phyloP scores from a whole-genome alignment of 805 yeast species.

The Suhomyces prunicola region DNA sequence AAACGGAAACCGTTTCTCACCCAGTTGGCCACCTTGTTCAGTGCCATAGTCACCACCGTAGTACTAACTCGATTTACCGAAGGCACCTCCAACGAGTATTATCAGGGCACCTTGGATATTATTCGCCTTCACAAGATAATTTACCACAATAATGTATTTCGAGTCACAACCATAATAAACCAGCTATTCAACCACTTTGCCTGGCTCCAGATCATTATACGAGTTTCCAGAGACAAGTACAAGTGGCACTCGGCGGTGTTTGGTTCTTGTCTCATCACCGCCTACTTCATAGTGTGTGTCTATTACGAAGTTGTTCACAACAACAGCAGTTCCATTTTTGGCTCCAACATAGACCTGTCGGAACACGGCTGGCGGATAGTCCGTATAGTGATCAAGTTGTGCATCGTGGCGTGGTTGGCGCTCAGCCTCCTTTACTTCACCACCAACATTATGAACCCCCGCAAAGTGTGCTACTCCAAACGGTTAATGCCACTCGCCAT shows the following conservation, averaged over 20 bases:
- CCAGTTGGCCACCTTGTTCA: slow-evolving; percentile 54
- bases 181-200: slow-evolving; percentile 49
- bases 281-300: slow-evolving; percentile 16
- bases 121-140: slow-evolving; percentile 36
- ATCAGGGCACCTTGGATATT: slow-evolving; percentile 51
- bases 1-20: slow-evolving; percentile 58
- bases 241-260: slow-evolving; percentile 25
- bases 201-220: slow-evolving; percentile 49
- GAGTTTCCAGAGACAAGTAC: slow-evolving; percentile 19
- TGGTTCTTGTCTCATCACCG: slow-evolving; percentile 12
- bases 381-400: slow-evolving; percentile 26
- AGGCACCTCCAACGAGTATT: slow-evolving; percentile 50
- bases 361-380: slow-evolving; percentile 21
- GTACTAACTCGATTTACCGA: slow-evolving; percentile 45
- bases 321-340: slow-evolving; percentile 7
- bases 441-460: slow-evolving; percentile 29
- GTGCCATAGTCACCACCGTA: slow-evolving; percentile 53
- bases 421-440: slow-evolving; percentile 38
- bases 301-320: slow-evolving; percentile 11
- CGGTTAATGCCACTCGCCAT: slow-evolving; percentile 48
- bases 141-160: slow-evolving; percentile 33
- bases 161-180: slow-evolving; percentile 40
- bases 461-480: slow-evolving; percentile 44
- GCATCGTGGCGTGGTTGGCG: slow-evolving; percentile 27
- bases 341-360: slow-evolving; percentile 2